These are phyloP conservation scores for Aspergillus bombycis DNA, from an alignment of 2,329 filamentous ascomycete genomes.

Conservation along the genomic window DNA sequence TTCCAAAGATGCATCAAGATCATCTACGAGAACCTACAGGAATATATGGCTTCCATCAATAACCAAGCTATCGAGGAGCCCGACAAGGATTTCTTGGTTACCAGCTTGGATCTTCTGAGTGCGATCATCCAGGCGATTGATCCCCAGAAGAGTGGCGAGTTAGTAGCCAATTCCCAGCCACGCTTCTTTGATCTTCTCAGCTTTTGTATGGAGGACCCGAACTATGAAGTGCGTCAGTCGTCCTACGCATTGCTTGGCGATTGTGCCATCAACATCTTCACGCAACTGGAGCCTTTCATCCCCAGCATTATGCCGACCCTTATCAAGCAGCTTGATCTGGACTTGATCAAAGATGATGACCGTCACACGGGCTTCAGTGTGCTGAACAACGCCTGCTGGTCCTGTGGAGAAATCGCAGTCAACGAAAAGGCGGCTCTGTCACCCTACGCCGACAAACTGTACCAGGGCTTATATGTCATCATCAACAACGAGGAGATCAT, in stretches of 20 bases:
- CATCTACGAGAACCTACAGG: slow-evolving; percentile 87
- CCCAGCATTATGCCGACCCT: slow-evolving; percentile 73
- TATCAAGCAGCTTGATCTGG: slow-evolving; percentile 85
- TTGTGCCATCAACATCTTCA: slow-evolving; percentile 89
- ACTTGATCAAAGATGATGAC: slow-evolving; percentile 74
- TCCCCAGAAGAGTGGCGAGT: slow-evolving; percentile 69
- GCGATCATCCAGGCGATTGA: slow-evolving; percentile 90
- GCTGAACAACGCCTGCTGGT: slow-evolving; percentile 98
- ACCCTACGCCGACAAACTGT: slow-evolving; percentile 75
- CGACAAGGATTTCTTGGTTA: slow-evolving; percentile 96
- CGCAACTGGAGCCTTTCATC: slow-evolving; percentile 74
- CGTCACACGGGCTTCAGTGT: slow-evolving; percentile 86
- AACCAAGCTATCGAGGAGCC: slow-evolving; percentile 74
- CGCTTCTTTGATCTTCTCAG: slow-evolving; percentile 87
- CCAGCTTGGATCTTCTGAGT: slow-evolving; percentile 89
- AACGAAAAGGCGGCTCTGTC: slow-evolving; percentile 72
- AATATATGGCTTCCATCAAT: slow-evolving; percentile 69
- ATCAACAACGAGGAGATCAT: slow-evolving; percentile 84
- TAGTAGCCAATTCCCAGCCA: slow-evolving; percentile 75
- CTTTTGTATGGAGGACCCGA: slow-evolving; percentile 88
- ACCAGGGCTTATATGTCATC: slow-evolving; percentile 78
- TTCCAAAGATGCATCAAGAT: slow-evolving; percentile 88
- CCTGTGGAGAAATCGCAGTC: slow-evolving; percentile 87
- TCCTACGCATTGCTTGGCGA: slow-evolving; percentile 94
- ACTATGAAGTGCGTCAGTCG: slow-evolving; percentile 93